Evolutionary conservation across 805 yeast genomes (phyloP).

Genomic region (Komagataella mondaviorum): DNA sequence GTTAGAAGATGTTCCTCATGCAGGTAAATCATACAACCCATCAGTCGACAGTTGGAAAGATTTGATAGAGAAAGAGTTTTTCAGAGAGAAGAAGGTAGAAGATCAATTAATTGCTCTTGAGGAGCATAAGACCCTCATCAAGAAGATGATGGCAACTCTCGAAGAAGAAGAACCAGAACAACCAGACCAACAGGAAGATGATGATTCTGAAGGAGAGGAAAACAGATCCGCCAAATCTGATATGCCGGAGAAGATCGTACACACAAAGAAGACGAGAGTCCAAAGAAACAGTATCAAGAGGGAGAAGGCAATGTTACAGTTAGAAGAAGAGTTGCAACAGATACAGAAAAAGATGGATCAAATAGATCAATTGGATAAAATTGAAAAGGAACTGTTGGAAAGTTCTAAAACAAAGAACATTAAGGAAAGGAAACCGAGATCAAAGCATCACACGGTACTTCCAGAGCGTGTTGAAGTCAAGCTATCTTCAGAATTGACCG

Average conservation of each 20-base stretch:
- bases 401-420: background rate
- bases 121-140: conserved; percentile 52
- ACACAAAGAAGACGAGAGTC: conserved; percentile 43
- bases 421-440: conserved; percentile 15
- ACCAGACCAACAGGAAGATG: conserved; percentile 20
- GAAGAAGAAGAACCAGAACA: conserved; percentile 39
- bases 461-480: conserved; percentile 56
- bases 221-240: conserved; percentile 62
- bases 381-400: conserved; percentile 15
- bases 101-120: conserved; percentile 45
- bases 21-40: conserved; percentile 91
- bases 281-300: conserved; percentile 62
- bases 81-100: conserved; percentile 53
- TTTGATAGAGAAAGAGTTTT: conserved; percentile 54
- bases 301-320: conserved; percentile 42
- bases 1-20: conserved; percentile 48
- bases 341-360: conserved; percentile 50
- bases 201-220: conserved; percentile 17
- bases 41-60: conserved; percentile 70
- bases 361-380: conserved; percentile 35
- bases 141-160: conserved; percentile 46
- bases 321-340: conserved; percentile 39
- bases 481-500: conserved; percentile 77
- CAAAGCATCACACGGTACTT: conserved; percentile 23
- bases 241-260: conserved; percentile 38